Percentiles rank a stretch among this genome's conserved stretches.
phyloP scores from a whole-genome alignment of 106 monocot species.

The Posidonia australis region DNA sequence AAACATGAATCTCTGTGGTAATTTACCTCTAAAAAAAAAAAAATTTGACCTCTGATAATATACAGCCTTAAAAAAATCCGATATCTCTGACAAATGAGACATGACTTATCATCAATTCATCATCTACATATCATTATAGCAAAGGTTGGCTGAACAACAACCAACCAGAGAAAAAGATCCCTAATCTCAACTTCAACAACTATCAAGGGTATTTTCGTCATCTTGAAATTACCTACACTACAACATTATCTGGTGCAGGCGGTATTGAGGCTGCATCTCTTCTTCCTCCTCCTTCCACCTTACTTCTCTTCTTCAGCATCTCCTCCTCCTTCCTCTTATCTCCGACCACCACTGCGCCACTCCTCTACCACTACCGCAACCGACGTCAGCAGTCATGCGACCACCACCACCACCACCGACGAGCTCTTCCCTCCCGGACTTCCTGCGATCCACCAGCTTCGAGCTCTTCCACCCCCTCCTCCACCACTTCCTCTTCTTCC shows the following conservation, averaged over 20 bases:
- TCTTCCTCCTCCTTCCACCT: neutral
- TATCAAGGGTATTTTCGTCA: constrained; percentile 1
- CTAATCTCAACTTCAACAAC: neutral
- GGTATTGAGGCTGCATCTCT: constrained; percentile 14
- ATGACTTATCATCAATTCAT: no score
- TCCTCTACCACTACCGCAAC: neutral
- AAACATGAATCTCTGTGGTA: no score
- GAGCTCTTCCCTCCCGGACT: constrained; percentile 4
- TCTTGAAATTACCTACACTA: neutral
- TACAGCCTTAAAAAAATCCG: no score
- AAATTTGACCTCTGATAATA: no score
- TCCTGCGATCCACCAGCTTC: constrained; percentile 23
- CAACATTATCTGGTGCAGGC: constrained; percentile 19
- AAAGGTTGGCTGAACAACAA: no score
- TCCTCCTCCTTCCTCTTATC: neutral
- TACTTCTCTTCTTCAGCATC: neutral
- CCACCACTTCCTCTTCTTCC: constrained; percentile 46
- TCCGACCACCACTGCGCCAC: neutral
- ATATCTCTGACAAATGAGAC: no score
- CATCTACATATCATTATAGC: no score
- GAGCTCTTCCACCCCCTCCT: constrained; percentile 27
- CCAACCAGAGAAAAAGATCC: no score
- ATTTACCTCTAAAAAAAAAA: no score
- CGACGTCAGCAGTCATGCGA: neutral
- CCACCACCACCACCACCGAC: neutral